A percentile compares a stretch with the other conserved stretches of the same genome.
Conservation (phyloP, 192 early-diverging fungal species). For the Radiomyces spectabilis region DNA sequence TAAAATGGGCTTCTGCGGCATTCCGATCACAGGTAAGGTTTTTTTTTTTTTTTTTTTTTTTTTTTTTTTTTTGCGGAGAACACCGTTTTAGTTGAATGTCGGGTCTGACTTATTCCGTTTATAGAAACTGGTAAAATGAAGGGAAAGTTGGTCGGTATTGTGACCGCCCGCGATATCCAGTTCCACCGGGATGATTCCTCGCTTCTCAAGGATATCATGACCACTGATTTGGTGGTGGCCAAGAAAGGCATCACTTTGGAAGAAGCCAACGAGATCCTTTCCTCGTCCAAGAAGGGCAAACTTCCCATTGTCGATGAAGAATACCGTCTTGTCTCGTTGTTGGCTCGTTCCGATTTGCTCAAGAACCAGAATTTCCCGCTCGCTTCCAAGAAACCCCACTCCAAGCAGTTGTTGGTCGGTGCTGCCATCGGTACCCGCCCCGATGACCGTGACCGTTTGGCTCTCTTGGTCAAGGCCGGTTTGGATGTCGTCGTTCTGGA, state of each 20-base stretch:
- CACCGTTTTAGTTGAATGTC: neutral
- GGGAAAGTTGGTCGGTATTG: conserved; percentile 90
- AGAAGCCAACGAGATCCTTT: conserved; percentile 86
- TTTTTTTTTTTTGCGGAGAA: neutral
- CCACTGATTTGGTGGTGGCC: conserved; percentile 80
- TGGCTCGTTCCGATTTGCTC: conserved; percentile 91
- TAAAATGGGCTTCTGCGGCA: conserved; percentile 87
- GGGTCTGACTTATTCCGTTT: too few species aligned
- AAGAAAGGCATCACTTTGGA: conserved; percentile 80
- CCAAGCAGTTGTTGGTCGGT: conserved; percentile 90
- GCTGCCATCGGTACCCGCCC: conserved; percentile 90
- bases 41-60: neutral
- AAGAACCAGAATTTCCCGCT: conserved; percentile 95
- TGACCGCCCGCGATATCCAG: conserved; percentile 94
- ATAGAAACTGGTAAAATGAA: conserved; percentile 76
- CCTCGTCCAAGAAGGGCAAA: conserved; percentile 92
- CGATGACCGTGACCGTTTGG: conserved; percentile 79
- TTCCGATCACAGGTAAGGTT: conserved; percentile 82
- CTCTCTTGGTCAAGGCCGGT: conserved; percentile 84
- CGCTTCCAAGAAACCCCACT: conserved; percentile 72
- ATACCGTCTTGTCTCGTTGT: conserved; percentile 79
- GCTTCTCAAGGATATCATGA: conserved; percentile 78
- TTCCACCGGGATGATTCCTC: conserved; percentile 69
- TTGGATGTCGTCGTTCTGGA: conserved; percentile 96
- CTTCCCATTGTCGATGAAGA: conserved; percentile 86